Conservation (phyloP, 345 rosid species). For the Zanthoxylum bungeanum region DNA sequence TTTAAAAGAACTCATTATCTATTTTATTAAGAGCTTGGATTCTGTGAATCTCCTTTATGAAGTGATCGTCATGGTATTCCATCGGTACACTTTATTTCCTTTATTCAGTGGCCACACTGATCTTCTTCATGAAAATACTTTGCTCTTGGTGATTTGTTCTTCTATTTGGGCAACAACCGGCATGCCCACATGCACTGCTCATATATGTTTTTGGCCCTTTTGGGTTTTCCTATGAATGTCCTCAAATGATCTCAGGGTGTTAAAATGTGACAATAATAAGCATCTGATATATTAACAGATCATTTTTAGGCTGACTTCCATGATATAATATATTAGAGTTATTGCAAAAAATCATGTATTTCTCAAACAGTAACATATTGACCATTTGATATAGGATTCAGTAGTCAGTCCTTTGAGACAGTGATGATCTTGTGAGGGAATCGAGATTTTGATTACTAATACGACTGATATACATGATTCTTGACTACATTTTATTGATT, state of each 20-base stretch:
- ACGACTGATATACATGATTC: not conserved
- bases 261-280: not conserved
- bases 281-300: not conserved
- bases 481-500: not conserved
- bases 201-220: not conserved
- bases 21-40: no score
- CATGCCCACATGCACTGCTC: not conserved
- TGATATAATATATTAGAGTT: not conserved
- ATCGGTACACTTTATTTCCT: not conserved
- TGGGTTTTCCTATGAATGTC: not conserved
- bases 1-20: no score
- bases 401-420: not conserved
- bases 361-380: not conserved
- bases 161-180: not conserved
- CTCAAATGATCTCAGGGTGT: no score
- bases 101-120: not conserved
- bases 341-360: not conserved
- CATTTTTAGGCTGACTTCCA: not conserved
- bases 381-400: not conserved
- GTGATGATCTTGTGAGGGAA: not conserved
- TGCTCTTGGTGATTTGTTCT: not conserved
- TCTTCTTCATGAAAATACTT: not conserved
- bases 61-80: not conserved
- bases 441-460: not conserved
- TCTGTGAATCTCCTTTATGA: conserved; percentile 8